Percentiles rank a stretch among this genome's conserved stretches.
phyloP scores from a whole-genome alignment of 73 alveolate genomes.

The Tetrahymena elliotti region DNA sequence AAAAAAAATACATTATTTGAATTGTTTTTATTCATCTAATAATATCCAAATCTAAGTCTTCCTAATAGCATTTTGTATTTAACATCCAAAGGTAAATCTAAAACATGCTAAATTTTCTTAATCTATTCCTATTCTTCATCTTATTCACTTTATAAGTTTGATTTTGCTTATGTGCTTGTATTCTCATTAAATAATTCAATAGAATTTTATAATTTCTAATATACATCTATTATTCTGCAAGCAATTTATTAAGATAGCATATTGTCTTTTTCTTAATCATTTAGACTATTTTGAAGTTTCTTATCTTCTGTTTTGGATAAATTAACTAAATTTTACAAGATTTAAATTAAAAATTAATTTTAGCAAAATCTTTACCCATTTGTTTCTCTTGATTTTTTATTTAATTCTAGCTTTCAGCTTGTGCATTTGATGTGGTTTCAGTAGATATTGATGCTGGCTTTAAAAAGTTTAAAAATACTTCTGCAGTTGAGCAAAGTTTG shows the following conservation, averaged over 20 bases:
- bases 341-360: too few relatives aligned
- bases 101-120: neutral
- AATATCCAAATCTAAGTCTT: conserved; percentile 48
- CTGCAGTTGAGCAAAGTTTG: conserved; percentile 40
- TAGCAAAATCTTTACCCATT: neutral
- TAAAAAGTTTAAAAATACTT: conserved; percentile 48
- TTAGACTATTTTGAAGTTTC: neutral
- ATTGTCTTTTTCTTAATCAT: neutral
- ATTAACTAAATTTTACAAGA: too few relatives aligned
- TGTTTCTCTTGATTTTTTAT: too few relatives aligned
- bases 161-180: neutral
- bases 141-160: neutral
- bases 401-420: too few relatives aligned
- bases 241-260: neutral
- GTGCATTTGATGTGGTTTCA: conserved; percentile 3
- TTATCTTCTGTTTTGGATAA: neutral
- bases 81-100: conserved; percentile 2
- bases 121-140: neutral
- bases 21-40: conserved; percentile 38
- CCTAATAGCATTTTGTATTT: conserved; percentile 28
- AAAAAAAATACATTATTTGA: neutral
- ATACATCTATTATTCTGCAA: neutral
- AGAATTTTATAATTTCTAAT: neutral
- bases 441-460: conserved; percentile 20
- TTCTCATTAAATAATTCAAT: neutral